Percentiles rank a stretch among this genome's conserved stretches.
phyloP scores from a whole-genome alignment of 2,329 filamentous ascomycete genomes.

The Raffaelea albimanens region DNA sequence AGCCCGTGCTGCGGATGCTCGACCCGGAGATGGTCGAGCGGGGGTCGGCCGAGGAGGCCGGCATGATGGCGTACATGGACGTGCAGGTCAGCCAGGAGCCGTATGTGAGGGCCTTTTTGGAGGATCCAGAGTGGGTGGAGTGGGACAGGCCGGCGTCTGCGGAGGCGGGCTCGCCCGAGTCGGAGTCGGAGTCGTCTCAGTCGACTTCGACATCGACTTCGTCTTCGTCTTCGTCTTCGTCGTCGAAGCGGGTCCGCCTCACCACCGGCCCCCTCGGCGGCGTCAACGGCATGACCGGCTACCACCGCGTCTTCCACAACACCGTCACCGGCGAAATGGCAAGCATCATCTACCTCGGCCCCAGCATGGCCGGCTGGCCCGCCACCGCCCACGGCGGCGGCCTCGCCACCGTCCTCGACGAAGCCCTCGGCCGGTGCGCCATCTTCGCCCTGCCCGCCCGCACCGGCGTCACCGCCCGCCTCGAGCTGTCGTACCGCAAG shows the following conservation, averaged over 20 bases:
- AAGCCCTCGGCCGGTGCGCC: conserved; percentile 57
- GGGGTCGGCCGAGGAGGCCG: conserved; percentile 6
- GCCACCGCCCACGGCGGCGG: conserved; percentile 62
- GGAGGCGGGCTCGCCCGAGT: too few relatives aligned
- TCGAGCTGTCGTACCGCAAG: conserved; percentile 53
- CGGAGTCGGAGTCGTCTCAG: too few relatives aligned
- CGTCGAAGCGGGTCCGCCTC: conserved; percentile 17
- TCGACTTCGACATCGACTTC: background rate
- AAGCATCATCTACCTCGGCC: conserved; percentile 59
- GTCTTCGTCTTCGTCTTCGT: background rate
- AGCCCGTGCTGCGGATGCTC: background rate
- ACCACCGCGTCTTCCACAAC: conserved; percentile 58
- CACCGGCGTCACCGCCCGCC: conserved; percentile 45
- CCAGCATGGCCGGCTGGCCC: conserved; percentile 60
- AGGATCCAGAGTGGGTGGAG: conserved; percentile 11
- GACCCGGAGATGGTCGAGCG: background rate
- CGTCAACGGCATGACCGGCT: conserved; percentile 31
- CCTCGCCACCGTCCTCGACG: conserved; percentile 59
- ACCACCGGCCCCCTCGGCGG: conserved; percentile 33
- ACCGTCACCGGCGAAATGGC: conserved; percentile 45
- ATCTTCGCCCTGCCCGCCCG: conserved; percentile 35
- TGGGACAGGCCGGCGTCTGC: conserved; percentile 2
- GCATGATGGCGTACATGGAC: background rate
- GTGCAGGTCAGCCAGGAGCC: conserved; percentile 1
- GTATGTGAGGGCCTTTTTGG: conserved; percentile 9